Conservation (phyloP, 108 stramenopile genomes). For the Mayamaea pseudoterrestris region DNA sequence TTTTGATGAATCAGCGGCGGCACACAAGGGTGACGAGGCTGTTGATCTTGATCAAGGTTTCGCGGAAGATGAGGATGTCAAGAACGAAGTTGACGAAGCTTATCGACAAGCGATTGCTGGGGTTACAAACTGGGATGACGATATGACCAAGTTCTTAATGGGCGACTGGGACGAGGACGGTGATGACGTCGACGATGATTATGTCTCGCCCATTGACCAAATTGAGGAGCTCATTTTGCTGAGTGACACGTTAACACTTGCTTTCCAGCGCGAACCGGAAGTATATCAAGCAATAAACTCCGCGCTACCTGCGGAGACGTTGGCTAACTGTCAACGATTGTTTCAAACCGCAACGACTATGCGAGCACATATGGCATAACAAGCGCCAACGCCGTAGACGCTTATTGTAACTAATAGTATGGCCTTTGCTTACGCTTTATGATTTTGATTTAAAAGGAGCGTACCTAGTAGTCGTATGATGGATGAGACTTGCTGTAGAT, state of each 20-base stretch:
- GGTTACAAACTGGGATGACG: constrained; percentile 54
- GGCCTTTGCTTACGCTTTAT: too few species aligned
- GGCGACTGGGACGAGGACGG: constrained; percentile 73
- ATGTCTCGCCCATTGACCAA: constrained; percentile 61
- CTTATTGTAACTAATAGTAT: too few species aligned
- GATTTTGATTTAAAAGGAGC: too few species aligned
- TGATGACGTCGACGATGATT: constrained; percentile 81
- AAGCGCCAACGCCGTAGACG: constrained; percentile 11
- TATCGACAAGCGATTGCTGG: constrained; percentile 73
- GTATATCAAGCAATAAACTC: constrained; percentile 73
- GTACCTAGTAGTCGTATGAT: too few species aligned
- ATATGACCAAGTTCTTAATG: constrained; percentile 68
- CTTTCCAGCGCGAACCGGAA: constrained; percentile 70
- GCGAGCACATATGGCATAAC: constrained; percentile 28
- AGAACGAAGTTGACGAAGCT: constrained; percentile 67
- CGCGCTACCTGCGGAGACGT: constrained; percentile 53
- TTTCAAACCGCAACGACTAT: constrained; percentile 54
- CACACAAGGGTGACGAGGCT: constrained; percentile 28
- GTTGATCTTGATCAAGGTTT: constrained; percentile 63
- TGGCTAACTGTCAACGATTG: constrained; percentile 44
- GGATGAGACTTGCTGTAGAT: too few species aligned
- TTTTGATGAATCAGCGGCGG: constrained; percentile 27
- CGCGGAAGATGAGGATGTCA: constrained; percentile 78
- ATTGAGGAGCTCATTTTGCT: constrained; percentile 62
- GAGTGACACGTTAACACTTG: constrained; percentile 60